These are phyloP conservation scores for Glaciozyma antarctica DNA, from an alignment of 768 basidiomycete genomes.

Conservation along the genomic window DNA sequence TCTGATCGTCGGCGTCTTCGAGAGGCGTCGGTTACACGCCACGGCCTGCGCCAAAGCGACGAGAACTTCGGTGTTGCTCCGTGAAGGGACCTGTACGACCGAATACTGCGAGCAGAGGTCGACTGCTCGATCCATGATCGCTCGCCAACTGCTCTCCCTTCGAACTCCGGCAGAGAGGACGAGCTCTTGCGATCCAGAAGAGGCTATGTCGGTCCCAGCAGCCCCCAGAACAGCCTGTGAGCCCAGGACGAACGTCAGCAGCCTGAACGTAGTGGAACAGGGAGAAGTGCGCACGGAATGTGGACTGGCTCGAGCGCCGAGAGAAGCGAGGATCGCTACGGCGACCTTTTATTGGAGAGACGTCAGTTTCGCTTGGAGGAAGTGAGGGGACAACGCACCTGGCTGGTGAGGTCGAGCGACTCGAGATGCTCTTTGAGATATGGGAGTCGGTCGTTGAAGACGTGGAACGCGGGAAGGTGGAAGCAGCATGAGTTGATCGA, in stretches of 20 bases:
- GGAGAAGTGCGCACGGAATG: constrained; percentile 11
- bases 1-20: too few species aligned
- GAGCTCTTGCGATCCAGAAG: constrained; percentile 19
- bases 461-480: constrained; percentile 28
- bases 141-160: constrained; percentile 28
- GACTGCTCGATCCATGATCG: constrained; percentile 26
- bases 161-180: constrained; percentile 20
- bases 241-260: too few species aligned
- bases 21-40: constrained; percentile 8
- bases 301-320: constrained; percentile 27
- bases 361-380: too few species aligned
- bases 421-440: constrained; percentile 15
- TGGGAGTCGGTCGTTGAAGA: constrained; percentile 9
- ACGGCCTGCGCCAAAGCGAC: constrained; percentile 27
- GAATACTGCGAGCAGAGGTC: constrained; percentile 12
- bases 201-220: constrained; percentile 24
- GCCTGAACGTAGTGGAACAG: too few species aligned
- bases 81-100: constrained; percentile 20
- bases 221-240: constrained; percentile 15
- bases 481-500: constrained; percentile 29
- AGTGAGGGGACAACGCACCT: too few species aligned
- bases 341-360: constrained; percentile 2
- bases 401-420: constrained; percentile 12
- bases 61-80: constrained; percentile 19
- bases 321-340: constrained; percentile 24